Evolutionary conservation across 2,329 filamentous ascomycete genomes (phyloP).

Genomic region (Beauveria caledonica): DNA sequence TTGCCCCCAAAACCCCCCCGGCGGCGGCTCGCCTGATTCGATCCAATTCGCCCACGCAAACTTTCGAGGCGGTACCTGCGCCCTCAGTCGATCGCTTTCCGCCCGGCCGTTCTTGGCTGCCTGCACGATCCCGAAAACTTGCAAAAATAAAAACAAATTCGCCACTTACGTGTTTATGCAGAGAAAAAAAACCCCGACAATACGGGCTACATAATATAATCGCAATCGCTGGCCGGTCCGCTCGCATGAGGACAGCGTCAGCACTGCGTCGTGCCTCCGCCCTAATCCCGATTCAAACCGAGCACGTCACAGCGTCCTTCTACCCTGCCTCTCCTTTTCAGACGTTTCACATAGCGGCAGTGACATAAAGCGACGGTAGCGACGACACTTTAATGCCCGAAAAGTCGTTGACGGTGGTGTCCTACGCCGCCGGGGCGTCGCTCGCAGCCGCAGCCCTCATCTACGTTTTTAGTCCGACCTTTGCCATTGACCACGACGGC

Average conservation of each 20-base stretch:
- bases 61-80: background rate
- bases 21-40: background rate
- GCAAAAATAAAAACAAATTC: background rate
- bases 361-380: background rate
- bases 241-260: background rate
- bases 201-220: background rate
- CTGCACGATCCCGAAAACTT: background rate
- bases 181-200: background rate
- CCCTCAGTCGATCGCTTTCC: background rate
- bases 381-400: constrained; percentile 25
- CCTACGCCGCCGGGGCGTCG: constrained; percentile 91
- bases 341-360: constrained; percentile 9
- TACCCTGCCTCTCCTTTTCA: background rate
- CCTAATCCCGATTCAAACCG: constrained; percentile 6
- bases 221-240: background rate
- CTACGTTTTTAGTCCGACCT: constrained; percentile 97
- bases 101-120: background rate
- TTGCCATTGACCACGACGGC: constrained; percentile 80
- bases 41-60: background rate
- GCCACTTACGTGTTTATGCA: background rate
- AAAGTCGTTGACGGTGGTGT: constrained; percentile 44
- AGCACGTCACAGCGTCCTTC: background rate
- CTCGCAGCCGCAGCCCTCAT: constrained; percentile 90
- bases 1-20: background rate
- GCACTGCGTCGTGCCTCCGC: background rate